Conservation (phyloP, 2,329 filamentous ascomycete genomes). For the Neoscytalidium dimidiatum region DNA sequence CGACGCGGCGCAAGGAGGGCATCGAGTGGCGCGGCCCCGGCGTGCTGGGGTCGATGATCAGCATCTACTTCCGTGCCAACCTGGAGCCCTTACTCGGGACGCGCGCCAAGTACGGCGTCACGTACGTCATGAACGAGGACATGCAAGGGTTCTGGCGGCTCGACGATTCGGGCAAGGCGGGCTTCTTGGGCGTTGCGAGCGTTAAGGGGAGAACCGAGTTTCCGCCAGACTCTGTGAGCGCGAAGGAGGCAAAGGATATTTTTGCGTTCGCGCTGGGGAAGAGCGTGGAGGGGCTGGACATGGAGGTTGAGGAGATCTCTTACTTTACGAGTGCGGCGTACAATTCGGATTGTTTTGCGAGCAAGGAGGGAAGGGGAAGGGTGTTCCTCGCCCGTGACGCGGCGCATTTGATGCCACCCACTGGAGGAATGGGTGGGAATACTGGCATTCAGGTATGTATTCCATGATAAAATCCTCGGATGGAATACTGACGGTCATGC, state of each 20-base stretch:
- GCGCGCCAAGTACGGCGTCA: too few species aligned
- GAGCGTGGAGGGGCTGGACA: neutral
- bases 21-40: too few species aligned
- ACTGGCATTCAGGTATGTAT: neutral
- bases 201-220: neutral
- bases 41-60: too few species aligned
- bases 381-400: neutral
- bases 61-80: too few species aligned
- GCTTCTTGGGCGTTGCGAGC: too few species aligned
- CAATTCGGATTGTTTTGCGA: neutral
- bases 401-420: neutral
- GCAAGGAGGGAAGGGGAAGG: neutral
- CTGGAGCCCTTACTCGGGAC: too few species aligned
- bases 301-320: neutral
- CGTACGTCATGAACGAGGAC: too few species aligned
- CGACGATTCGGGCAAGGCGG: too few species aligned
- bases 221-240: neutral
- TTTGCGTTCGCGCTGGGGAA: neutral
- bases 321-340: neutral
- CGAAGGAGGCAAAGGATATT: neutral
- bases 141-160: too few species aligned
- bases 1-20: too few species aligned
- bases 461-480: neutral
- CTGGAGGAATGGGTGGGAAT: neutral
- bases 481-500: neutral